These are phyloP conservation scores for Hymenoscyphus fraxineus DNA, from an alignment of 2,329 filamentous ascomycete genomes.

Conservation along the genomic window DNA sequence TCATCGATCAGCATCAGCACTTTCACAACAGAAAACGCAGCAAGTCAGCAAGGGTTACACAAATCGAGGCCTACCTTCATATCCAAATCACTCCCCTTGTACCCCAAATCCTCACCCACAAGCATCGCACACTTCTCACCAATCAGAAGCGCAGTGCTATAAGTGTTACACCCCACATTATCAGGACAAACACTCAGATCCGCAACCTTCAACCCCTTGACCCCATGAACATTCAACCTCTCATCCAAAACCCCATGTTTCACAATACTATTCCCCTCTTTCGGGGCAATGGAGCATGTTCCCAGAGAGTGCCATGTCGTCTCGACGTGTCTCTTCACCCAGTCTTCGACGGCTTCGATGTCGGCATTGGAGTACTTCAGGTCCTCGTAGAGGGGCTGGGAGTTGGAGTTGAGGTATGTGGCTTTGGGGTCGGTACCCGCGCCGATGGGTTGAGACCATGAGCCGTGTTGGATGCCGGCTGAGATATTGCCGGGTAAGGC, in stretches of 20 bases:
- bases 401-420: conserved; percentile 60
- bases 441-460: conserved; percentile 62
- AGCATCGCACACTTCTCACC: conserved; percentile 41
- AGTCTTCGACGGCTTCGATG: conserved; percentile 43
- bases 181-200: conserved; percentile 38
- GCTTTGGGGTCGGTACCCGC: conserved; percentile 45
- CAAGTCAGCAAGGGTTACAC: not conserved
- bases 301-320: conserved; percentile 38
- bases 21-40: not conserved
- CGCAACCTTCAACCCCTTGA: conserved; percentile 41
- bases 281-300: conserved; percentile 41
- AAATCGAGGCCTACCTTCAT: conserved; percentile 57
- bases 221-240: conserved; percentile 39
- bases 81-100: conserved; percentile 60
- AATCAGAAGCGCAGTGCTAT: conserved; percentile 43
- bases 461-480: conserved; percentile 45
- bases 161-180: conserved; percentile 44
- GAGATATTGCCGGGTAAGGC: conserved; percentile 52
- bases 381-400: conserved; percentile 55
- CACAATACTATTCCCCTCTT: conserved; percentile 66
- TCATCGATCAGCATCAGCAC: not conserved
- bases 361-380: conserved; percentile 63
- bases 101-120: conserved; percentile 40
- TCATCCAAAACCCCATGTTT: conserved; percentile 45
- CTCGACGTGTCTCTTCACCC: conserved; percentile 57